Base-by-base conservation (phyloP, 1,284 basidiomycete species). In the Lentinula novae-zelandiae region DNA sequence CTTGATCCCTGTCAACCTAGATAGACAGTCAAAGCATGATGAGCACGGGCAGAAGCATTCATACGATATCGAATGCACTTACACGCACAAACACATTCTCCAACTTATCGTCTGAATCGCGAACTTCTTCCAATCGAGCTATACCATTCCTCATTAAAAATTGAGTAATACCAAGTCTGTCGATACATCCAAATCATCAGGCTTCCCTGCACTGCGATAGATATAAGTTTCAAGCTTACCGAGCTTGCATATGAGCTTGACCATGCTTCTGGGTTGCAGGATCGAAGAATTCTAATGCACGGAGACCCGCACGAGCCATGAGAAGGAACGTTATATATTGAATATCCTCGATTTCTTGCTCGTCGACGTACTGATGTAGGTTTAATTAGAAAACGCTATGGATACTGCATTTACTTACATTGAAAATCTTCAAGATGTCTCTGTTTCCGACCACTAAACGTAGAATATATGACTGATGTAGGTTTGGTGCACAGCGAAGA, bases 201-300 rank as follows among this genome's bases (percentile, higher is more conserved):
- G 20, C 62, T 38, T 9, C 33, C 7, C 50, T 44, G 27, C 59
- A 22, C 50, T 44, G 27, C 59, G 31, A 17, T 27, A n/a, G 20
- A 8, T 46, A 17, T 64, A 3, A 2, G 22, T 48, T 53, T 20
- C 46, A 17, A 57, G 64, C 76, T 52, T 70, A 90, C 88, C 89
- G 83, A 56, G 89, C 91, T 73, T 91, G 92, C 92, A 95, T 95
- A 70, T 95, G 93, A n/a, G 93, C 93, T 70, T 95, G 93, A 17
- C 92, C 90, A 68, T 94, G 92, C 73, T 92, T 93, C 72, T 85
- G 77, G 7, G 85, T 89, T 33, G 75, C 76, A 31, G 92, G 92
- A 69, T 95, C 90, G 65, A 90, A 95, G 71, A 81, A 93, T 72
- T 94, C 91, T 48, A 95, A 79, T 1, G 85, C 92, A 48, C 87